Percentiles rank a stretch among this genome's conserved stretches.
phyloP scores from a whole-genome alignment of 2,329 filamentous ascomycete genomes.

The Pestalotiopsis sp. region DNA sequence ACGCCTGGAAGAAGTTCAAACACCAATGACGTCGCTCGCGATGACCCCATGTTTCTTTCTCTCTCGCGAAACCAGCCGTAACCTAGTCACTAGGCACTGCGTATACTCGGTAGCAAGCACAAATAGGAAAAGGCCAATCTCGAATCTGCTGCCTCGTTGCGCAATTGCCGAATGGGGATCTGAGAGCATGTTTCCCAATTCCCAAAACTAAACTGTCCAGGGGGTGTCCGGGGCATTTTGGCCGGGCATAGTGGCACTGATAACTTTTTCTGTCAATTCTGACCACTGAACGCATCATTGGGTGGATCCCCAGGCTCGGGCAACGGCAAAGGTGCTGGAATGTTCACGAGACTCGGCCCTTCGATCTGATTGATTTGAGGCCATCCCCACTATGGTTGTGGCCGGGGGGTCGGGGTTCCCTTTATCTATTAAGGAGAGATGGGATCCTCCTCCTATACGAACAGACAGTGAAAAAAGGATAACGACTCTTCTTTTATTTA shows the following conservation, averaged over 20 bases:
- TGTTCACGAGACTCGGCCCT: slow-evolving; percentile 1
- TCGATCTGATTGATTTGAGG: neutral
- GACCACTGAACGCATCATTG: neutral
- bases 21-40: neutral
- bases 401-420: neutral
- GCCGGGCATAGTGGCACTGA: neutral
- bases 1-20: neutral
- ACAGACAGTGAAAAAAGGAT: neutral
- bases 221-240: neutral
- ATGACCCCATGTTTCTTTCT: neutral
- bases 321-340: slow-evolving; percentile 1
- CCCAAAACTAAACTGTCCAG: neutral
- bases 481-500: neutral
- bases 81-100: no score
- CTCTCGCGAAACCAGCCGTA: no score
- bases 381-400: neutral
- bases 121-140: neutral
- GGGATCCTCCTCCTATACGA: neutral
- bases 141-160: neutral
- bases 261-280: neutral
- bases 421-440: neutral
- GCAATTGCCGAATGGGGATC: neutral
- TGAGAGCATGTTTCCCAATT: neutral
- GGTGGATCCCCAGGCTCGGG: neutral
- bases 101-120: no score